These are phyloP conservation scores for Osmanthus fragrans DNA, from an alignment of 257 asterid species.

Conservation along the genomic window DNA sequence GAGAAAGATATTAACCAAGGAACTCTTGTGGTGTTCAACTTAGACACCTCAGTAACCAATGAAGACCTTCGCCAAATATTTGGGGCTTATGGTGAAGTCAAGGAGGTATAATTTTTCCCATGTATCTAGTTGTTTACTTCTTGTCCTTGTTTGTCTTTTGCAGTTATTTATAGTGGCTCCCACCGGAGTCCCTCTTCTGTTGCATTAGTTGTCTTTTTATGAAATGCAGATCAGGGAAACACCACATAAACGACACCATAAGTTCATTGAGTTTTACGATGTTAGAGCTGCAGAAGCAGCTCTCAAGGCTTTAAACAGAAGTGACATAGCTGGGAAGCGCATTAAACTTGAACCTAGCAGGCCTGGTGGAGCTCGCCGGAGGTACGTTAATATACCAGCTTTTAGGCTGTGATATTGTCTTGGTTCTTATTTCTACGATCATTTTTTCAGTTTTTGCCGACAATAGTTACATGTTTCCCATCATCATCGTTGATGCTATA, in stretches of 20 bases:
- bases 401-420: background rate
- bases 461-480: background rate
- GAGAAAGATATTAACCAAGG: slow-evolving; percentile 97
- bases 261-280: slow-evolving; percentile 92
- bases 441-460: background rate
- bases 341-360: slow-evolving; percentile 97
- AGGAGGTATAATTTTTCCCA: slow-evolving; percentile 62
- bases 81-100: slow-evolving; percentile 95
- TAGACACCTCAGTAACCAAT: slow-evolving; percentile 90
- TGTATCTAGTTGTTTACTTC: background rate
- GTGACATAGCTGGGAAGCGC: slow-evolving; percentile 92
- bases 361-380: slow-evolving; percentile 96
- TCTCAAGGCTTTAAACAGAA: slow-evolving; percentile 80
- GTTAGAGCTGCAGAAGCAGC: slow-evolving; percentile 98
- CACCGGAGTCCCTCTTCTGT: background rate
- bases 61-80: slow-evolving; percentile 94
- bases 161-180: slow-evolving; percentile 1
- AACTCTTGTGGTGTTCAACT: slow-evolving; percentile 89
- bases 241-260: slow-evolving; percentile 91
- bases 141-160: background rate
- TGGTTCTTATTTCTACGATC: slow-evolving; percentile 1
- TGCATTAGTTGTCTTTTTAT: slow-evolving; percentile 27
- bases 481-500: background rate
- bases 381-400: slow-evolving; percentile 37
- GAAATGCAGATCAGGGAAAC: slow-evolving; percentile 84